Percentiles rank a stretch among this genome's conserved stretches.
These are phyloP conservation scores for Xylaria acuta DNA, from an alignment of 495 filamentous ascomycete genomes.

Conservation along the genomic window DNA sequence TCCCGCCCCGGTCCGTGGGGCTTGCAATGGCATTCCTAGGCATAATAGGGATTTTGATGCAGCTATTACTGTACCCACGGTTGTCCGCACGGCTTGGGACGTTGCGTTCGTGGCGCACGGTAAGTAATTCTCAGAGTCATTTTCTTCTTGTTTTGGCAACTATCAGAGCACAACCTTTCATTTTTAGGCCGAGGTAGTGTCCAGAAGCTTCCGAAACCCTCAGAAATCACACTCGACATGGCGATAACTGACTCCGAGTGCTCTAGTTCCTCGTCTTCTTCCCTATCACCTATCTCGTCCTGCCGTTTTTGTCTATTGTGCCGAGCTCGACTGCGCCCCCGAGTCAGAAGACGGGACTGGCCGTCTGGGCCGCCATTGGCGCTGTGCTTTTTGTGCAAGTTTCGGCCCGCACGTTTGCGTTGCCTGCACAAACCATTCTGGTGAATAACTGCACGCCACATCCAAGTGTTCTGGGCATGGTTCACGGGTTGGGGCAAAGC, in stretches of 20 bases:
- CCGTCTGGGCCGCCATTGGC: constrained; percentile 73
- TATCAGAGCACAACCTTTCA: too few species aligned
- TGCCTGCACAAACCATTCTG: constrained; percentile 77
- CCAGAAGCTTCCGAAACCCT: too few species aligned
- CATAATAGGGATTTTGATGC: constrained; percentile 75
- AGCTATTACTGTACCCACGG: constrained; percentile 76
- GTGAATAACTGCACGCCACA: constrained; percentile 86
- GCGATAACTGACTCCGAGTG: too few species aligned
- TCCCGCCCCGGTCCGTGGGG: constrained; percentile 76
- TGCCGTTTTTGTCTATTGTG: constrained; percentile 75
- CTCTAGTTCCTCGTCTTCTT: constrained; percentile 73
- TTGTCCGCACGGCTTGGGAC: constrained; percentile 73
- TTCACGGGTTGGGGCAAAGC: constrained; percentile 82
- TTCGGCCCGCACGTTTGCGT: constrained; percentile 79
- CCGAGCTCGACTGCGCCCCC: constrained; percentile 67
- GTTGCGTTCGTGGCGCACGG: constrained; percentile 69
- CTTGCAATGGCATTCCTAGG: constrained; percentile 81
- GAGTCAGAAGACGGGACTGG: constrained; percentile 65
- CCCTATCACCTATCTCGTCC: constrained; percentile 72
- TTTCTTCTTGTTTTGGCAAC: too few species aligned
- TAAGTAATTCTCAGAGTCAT: too few species aligned
- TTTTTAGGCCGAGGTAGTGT: too few species aligned
- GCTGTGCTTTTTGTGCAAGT: constrained; percentile 68
- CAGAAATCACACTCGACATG: too few species aligned
- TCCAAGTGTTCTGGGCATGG: constrained; percentile 77